Percentiles rank a stretch among this genome's conserved stretches.
phyloP scores from a whole-genome alignment of 139 green algal genomes.

The Penium margaritaceum region DNA sequence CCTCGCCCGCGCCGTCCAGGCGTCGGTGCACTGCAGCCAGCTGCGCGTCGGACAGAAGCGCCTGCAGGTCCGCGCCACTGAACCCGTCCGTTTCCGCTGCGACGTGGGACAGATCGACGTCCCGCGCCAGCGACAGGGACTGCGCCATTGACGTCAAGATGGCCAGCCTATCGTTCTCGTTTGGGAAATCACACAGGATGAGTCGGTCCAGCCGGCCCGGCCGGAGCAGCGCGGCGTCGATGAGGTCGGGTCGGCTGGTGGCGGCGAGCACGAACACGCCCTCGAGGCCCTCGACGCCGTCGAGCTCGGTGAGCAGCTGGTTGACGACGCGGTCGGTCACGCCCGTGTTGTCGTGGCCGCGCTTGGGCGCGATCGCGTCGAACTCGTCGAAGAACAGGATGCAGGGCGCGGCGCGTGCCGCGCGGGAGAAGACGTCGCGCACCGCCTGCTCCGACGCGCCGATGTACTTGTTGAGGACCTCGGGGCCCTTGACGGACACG shows the following conservation, averaged over 20 bases:
- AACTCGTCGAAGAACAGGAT: constrained; percentile 99
- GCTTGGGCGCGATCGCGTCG: constrained; percentile 84
- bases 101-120: constrained; percentile 45
- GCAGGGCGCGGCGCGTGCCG: constrained; percentile 74
- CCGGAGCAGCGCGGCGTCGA: constrained; percentile 49
- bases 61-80: constrained; percentile 47
- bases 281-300: constrained; percentile 82
- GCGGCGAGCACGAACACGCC: constrained; percentile 86
- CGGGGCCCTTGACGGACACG: constrained; percentile 77
- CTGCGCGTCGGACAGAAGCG: constrained; percentile 46
- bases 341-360: constrained; percentile 87
- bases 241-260: constrained; percentile 58
- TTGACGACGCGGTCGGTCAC: constrained; percentile 91
- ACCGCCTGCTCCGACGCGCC: constrained; percentile 69
- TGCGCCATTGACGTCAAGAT: constrained; percentile 34
- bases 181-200: constrained; percentile 47
- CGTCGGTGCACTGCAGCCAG: constrained; percentile 40
- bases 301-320: constrained; percentile 94
- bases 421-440: constrained; percentile 78
- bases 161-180: constrained; percentile 27
- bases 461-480: constrained; percentile 99
- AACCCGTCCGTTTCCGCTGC: constrained; percentile 37
- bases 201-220: constrained; percentile 47
- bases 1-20: constrained; percentile 20
- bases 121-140: constrained; percentile 35